Percentiles rank a stretch among this genome's conserved stretches.
Conservation (phyloP, 2,329 filamentous ascomycete genomes). For the Botrytis tulipae region DNA sequence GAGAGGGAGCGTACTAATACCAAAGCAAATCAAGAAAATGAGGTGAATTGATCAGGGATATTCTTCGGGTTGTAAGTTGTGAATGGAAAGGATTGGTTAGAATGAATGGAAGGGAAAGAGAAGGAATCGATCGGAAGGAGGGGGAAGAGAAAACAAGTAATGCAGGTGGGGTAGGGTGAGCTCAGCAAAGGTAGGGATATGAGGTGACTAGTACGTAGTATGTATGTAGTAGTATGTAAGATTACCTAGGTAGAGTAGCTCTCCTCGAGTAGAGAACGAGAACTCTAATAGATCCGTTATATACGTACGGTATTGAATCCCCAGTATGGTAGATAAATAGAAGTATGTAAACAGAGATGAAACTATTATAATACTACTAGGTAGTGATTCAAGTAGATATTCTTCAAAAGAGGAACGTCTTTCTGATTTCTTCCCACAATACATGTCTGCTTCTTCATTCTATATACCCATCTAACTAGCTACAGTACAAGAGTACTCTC, state of each 20-base stretch:
- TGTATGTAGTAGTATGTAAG: no score
- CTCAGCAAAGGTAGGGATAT: neutral
- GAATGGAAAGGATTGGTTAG: neutral
- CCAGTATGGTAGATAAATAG: no score
- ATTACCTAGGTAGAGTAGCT: neutral
- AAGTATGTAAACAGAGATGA: neutral
- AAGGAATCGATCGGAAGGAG: conserved; percentile 16
- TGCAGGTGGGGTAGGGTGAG: conserved; percentile 4
- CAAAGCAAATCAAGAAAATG: neutral
- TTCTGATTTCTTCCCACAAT: neutral
- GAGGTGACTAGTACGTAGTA: neutral
- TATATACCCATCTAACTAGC: neutral
- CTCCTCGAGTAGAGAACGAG: no score
- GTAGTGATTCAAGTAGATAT: neutral
- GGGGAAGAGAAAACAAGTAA: neutral
- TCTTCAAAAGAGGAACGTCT: neutral
- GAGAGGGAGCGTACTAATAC: neutral
- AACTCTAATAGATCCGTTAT: neutral
- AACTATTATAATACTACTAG: neutral
- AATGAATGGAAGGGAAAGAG: conserved; percentile 1
- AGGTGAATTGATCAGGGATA: neutral
- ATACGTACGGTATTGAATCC: no score
- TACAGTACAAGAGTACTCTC: neutral
- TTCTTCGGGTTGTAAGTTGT: neutral
- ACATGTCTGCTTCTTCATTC: neutral